Evolutionary conservation across 2,329 filamentous ascomycete species (phyloP).

Genomic region (Colletotrichum magnum): DNA sequence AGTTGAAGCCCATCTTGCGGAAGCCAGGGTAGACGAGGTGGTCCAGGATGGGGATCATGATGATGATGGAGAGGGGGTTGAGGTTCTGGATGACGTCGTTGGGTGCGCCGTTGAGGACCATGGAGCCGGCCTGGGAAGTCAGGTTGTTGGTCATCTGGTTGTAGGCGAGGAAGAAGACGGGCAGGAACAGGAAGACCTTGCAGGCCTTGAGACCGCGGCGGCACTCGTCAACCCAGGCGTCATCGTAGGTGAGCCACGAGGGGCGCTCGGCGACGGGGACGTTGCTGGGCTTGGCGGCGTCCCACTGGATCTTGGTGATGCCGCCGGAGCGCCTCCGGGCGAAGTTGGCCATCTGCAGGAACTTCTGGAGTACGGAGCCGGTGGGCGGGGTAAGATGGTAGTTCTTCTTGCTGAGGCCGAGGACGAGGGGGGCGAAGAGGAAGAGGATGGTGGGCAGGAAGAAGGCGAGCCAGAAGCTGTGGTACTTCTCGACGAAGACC

Average conservation of each 20-base stretch:
- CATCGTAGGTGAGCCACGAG: slow-evolving; percentile 85
- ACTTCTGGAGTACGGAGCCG: slow-evolving; percentile 80
- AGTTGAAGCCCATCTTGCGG: slow-evolving; percentile 73
- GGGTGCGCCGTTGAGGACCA: slow-evolving; percentile 78
- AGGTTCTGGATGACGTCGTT: slow-evolving; percentile 85
- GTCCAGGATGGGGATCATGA: slow-evolving; percentile 82
- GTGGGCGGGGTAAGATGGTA: slow-evolving; percentile 77
- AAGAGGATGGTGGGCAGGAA: slow-evolving; percentile 77
- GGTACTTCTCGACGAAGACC: slow-evolving; percentile 82
- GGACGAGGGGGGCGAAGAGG: slow-evolving; percentile 72
- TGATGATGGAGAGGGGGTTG: slow-evolving; percentile 81
- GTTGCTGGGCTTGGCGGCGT: slow-evolving; percentile 76
- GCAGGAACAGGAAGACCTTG: slow-evolving; percentile 79
- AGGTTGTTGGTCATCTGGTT: slow-evolving; percentile 74
- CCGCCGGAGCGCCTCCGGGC: slow-evolving; percentile 76
- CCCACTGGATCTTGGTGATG: slow-evolving; percentile 76
- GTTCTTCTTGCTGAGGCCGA: slow-evolving; percentile 70
- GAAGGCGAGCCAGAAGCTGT: slow-evolving; percentile 82
- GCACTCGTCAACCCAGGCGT: slow-evolving; percentile 86
- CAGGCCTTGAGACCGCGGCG: slow-evolving; percentile 78
- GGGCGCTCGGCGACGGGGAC: slow-evolving; percentile 71
- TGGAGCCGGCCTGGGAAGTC: slow-evolving; percentile 74
- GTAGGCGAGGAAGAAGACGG: slow-evolving; percentile 73
- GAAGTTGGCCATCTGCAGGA: slow-evolving; percentile 71
- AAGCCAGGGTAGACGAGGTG: slow-evolving; percentile 78